Base-by-base conservation (phyloP, 129 eudicot genomes). In the Silybum marianum region DNA sequence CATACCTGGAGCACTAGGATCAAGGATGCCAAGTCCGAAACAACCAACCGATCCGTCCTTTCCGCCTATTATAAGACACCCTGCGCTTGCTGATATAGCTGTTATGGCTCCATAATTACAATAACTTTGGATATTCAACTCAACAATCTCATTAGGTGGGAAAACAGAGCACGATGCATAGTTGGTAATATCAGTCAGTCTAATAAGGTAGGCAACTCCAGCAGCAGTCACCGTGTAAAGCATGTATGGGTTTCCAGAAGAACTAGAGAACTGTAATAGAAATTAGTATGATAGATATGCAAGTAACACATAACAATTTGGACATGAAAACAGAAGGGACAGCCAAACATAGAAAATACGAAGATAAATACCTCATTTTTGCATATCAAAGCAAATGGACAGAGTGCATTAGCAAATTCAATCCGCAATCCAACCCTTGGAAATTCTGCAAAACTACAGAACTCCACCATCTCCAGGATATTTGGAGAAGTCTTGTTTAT, bases 1-100 rank as follows among this genome's bases (percentile, higher is more conserved):
- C 80, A 73, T 62, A 92, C 98, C 97, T 86, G 97, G 92, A 83
- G 88, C 79, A 71, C 84, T 80, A 72, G 81, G 83, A 74, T 95
- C 96, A 89, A 90, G 89, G 63, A 72, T 40, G 58, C 97, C 98
- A 77, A 95, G 90, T 78, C 85, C 90, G 42, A 95, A 89, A 81
- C 90, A 90, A 80, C 84, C 77, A 79, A 90, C 89, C 1, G 94
- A 90, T 81, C 98, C 98, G 80, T 90, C 94, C 72, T 79, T 83
- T 82, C 95, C 93, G 76, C 98, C 98, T 83, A 92, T 79, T 22
- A 90, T 78, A 77, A 95, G 85, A 84, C 86, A 89, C 72, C 96
- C 98, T 18, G 80, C 28, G n/a, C 83, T 83, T 28, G 94, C 98
- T 71, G 94, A 81, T 68, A 84, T 89, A 75, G 98, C 89, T 54